A percentile compares a stretch with the other conserved stretches of the same genome.
These are phyloP conservation scores for Pogostemon cablin DNA, from an alignment of 257 asterid genomes.

Conservation along the genomic window DNA sequence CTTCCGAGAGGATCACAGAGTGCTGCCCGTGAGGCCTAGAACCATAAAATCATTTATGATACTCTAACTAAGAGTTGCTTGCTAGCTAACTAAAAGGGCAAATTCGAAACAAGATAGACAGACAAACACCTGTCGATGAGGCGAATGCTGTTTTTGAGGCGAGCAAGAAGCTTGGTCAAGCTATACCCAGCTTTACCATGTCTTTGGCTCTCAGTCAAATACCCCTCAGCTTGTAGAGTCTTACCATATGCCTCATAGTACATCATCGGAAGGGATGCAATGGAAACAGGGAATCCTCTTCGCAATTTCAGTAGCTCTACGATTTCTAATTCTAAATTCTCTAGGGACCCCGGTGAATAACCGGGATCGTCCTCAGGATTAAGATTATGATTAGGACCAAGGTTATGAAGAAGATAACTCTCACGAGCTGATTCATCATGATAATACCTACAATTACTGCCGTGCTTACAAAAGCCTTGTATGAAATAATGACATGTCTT, in stretches of 20 bases:
- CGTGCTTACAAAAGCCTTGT: conserved; percentile 89
- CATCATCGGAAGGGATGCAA: conserved; percentile 83
- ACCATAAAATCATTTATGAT: conserved; percentile 20
- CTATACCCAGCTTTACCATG: conserved; percentile 85
- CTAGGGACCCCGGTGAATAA: conserved; percentile 63
- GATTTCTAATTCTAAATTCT: conserved; percentile 67
- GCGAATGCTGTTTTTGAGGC: conserved; percentile 63
- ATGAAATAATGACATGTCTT: conserved; percentile 77
- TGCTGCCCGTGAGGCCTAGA: conserved; percentile 95
- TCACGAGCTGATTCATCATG: conserved; percentile 58
- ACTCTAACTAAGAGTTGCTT: not conserved
- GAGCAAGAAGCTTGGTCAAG: conserved; percentile 84
- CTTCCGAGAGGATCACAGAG: conserved; percentile 74
- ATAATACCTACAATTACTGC: conserved; percentile 70
- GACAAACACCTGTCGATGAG: conserved; percentile 69
- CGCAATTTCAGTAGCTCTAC: conserved; percentile 67
- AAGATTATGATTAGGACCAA: conserved; percentile 44
- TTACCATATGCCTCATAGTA: conserved; percentile 70
- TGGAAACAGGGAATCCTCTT: conserved; percentile 73
- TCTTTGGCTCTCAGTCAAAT: conserved; percentile 89
- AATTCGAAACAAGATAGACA: not conserved
- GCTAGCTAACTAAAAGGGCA: not conserved
- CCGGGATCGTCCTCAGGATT: conserved; percentile 55
- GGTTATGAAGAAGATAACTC: conserved; percentile 37
- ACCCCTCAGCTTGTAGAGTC: conserved; percentile 81